Percentiles rank a stretch among this genome's conserved stretches.
Conservation (phyloP, 2,329 filamentous ascomycete species). For the Scleromitrula shiraiana region DNA sequence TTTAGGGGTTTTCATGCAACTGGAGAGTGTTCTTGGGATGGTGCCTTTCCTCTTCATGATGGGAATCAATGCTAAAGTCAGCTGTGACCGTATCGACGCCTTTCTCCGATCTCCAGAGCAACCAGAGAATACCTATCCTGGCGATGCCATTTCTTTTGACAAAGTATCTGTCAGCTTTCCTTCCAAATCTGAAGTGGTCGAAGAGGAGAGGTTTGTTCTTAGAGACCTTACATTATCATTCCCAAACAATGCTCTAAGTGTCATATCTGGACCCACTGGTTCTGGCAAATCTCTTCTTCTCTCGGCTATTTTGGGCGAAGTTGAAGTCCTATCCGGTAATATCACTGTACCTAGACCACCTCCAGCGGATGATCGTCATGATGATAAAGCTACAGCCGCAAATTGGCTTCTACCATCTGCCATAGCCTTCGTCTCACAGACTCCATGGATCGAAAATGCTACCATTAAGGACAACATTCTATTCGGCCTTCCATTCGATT, state of each 20-base stretch:
- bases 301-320: conserved; percentile 65
- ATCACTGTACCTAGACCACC: conserved; percentile 47
- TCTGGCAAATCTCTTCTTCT: conserved; percentile 70
- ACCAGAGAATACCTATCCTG: conserved; percentile 42
- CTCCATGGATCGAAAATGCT: conserved; percentile 77
- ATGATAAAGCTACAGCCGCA: conserved; percentile 46
- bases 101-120: conserved; percentile 62
- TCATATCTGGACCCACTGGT: conserved; percentile 70
- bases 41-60: conserved; percentile 64
- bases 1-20: conserved; percentile 60
- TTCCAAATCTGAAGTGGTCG: conserved; percentile 48
- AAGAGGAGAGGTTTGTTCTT: conserved; percentile 54
- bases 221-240: conserved; percentile 58
- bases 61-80: conserved; percentile 62
- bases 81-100: conserved; percentile 60
- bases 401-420: conserved; percentile 62
- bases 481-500: conserved; percentile 62
- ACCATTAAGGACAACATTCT: conserved; percentile 69
- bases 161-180: conserved; percentile 65
- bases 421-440: conserved; percentile 67
- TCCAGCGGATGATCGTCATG: conserved; percentile 45
- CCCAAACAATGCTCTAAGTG: conserved; percentile 57
- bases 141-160: conserved; percentile 54
- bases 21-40: conserved; percentile 61
- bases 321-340: conserved; percentile 55